phyloP scores from a whole-genome alignment of 306 rosid species.

The Carpinus fangiana region DNA sequence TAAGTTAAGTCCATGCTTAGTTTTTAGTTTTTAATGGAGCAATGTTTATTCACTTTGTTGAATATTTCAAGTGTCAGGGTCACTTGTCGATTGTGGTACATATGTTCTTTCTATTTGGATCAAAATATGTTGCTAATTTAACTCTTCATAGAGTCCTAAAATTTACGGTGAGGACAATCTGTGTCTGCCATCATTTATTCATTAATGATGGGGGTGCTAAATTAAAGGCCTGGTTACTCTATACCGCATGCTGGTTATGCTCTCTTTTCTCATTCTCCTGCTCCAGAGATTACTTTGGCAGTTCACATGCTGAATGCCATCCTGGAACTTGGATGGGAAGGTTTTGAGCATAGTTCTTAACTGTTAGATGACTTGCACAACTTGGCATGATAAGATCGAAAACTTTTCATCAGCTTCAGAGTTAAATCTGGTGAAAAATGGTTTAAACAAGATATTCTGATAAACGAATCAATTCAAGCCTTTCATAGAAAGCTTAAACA shows the following conservation, averaged over 20 bases:
- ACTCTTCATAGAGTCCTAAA: background rate
- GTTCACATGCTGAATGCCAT: too few relatives aligned
- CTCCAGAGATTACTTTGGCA: background rate
- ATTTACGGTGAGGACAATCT: background rate
- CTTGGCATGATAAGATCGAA: background rate
- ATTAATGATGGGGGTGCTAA: background rate
- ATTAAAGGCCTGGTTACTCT: background rate
- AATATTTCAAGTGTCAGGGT: background rate
- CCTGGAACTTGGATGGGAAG: too few relatives aligned
- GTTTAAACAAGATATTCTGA: background rate
- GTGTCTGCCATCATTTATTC: background rate
- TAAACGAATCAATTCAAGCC: background rate
- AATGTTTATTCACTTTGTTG: conserved; percentile 4
- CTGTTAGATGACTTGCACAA: conserved; percentile 1
- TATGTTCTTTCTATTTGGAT: background rate
- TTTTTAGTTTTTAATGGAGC: background rate
- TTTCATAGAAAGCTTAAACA: background rate
- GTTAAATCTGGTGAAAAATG: too few relatives aligned
- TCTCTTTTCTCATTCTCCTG: background rate
- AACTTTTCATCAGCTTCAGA: too few relatives aligned
- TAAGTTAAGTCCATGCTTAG: conserved; percentile 14
- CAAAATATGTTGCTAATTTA: background rate
- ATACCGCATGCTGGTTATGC: background rate
- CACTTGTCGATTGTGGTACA: background rate
- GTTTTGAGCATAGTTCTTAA: background rate